These are phyloP conservation scores for Magnaporthiopsis rhizophila DNA, from an alignment of 2,329 filamentous ascomycete species.

Conservation along the genomic window DNA sequence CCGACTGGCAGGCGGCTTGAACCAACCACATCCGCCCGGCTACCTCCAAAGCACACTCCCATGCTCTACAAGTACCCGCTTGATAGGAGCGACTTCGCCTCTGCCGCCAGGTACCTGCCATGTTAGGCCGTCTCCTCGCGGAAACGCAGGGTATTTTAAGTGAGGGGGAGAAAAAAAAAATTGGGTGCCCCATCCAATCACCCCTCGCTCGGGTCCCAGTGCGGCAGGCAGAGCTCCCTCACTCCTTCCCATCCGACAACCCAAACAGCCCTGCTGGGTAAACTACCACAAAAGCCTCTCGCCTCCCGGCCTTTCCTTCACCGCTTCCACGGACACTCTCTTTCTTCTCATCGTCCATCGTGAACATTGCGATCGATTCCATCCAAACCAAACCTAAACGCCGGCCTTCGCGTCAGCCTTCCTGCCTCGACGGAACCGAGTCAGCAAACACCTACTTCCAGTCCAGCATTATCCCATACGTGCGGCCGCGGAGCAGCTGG, in stretches of 20 bases:
- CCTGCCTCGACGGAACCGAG: neutral
- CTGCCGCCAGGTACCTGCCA: neutral
- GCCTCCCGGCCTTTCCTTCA: neutral
- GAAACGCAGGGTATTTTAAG: neutral
- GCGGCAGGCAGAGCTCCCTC: neutral
- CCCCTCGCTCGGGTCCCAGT: neutral
- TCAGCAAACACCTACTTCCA: neutral
- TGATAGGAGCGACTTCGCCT: neutral
- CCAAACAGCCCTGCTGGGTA: neutral
- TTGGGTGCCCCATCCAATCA: neutral
- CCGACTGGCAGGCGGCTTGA: neutral
- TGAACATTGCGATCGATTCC: neutral
- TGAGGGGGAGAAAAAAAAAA: neutral
- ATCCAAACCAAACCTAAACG: neutral
- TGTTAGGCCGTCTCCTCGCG: neutral
- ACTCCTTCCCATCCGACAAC: neutral
- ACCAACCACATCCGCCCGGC: neutral
- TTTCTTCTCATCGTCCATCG: neutral
- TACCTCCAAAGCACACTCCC: neutral
- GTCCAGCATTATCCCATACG: neutral
- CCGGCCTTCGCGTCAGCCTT: neutral
- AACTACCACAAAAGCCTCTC: slow-evolving; percentile 3
- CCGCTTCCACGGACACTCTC: neutral
- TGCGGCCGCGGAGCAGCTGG: neutral
- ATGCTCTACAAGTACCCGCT: neutral